Conservation (phyloP, 2,329 filamentous ascomycete genomes). For the Nannizzia gypsea region DNA sequence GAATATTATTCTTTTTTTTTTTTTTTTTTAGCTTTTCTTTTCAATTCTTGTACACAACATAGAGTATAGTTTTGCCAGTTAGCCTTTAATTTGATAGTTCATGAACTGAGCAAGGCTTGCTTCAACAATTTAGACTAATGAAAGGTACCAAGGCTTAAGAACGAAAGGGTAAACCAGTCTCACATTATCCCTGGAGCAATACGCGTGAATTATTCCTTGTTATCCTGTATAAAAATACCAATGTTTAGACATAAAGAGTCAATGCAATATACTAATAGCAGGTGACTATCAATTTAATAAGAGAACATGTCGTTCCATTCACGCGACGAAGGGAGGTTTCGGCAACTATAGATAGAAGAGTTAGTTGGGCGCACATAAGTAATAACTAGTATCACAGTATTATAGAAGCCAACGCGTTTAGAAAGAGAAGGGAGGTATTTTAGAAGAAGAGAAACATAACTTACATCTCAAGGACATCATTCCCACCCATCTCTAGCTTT, state of each 20-base stretch:
- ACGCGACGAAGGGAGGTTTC: neutral
- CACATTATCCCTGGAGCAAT: neutral
- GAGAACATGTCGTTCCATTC: slow-evolving; percentile 4
- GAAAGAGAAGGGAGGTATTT: neutral
- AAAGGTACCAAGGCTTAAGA: neutral
- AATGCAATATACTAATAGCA: neutral
- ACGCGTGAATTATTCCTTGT: neutral
- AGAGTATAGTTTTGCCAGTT: too few relatives aligned
- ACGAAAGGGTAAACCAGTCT: neutral
- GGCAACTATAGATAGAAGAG: neutral
- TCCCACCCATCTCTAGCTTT: slow-evolving; percentile 1
- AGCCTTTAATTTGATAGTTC: too few relatives aligned
- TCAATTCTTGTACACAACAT: neutral
- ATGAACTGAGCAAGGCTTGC: too few relatives aligned
- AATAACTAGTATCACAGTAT: neutral
- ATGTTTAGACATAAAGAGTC: neutral
- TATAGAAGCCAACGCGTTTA: neutral
- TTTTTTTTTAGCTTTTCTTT: too few relatives aligned
- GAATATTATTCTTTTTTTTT: too few relatives aligned
- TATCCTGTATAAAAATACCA: neutral
- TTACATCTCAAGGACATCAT: slow-evolving; percentile 7
- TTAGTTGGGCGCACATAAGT: neutral
- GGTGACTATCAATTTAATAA: neutral
- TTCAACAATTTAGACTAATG: too few relatives aligned
- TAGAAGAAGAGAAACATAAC: slow-evolving; percentile 1